Evolutionary conservation across 495 filamentous ascomycete genomes (phyloP), one percentile per base, ranked within the genome.

Genomic region (Hypoxylon lienhwacheense): DNA sequence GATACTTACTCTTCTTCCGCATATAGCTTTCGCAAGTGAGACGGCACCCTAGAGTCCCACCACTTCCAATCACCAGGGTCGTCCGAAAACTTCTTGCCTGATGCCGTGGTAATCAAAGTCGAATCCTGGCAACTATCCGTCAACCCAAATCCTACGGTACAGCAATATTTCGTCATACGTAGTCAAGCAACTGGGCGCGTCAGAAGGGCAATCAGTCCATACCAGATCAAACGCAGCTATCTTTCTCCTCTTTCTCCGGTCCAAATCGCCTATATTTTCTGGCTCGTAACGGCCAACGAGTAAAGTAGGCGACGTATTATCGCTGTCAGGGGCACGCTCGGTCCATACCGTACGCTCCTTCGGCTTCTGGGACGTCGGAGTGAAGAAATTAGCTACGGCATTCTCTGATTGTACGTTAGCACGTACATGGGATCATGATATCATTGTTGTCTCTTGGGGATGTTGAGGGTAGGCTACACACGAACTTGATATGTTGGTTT

Each of bases 161-260:
- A 10, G 24, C 10, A 44, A 4, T 5, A 4, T 7, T 31, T 12
- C 8, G 15, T 46, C 45, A 11, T 35, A n/a, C 28, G 56, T 24
- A 43, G 14, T 19, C 15, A n/a, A 4, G 15, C 16, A 51, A 19
- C 57, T 36, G 40, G 40, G 29, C 24, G 21, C 6, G 26, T 33
- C 11, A 24, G 39, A 16, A 45, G 16, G 14, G 19, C 40, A 41
- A 20, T 31, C 14, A 28, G 26, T 26, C 72, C 84, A 59, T 71
- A 95, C 90, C 47, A 98, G 80, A 64, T 99, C 93, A 67, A 99
- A 97, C 0, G 85, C 88, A 16, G 91, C 92, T 43, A 99, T 80
- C 68, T 85, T 93, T 15, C 66, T 58, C 46, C 61, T 76, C 69
- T 65, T 73, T 11, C 16, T 43, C 62, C 29, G 45, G 7, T 65